These are phyloP conservation scores for Ormosia emarginata DNA, from an alignment of 306 rosid genomes.

Conservation along the genomic window DNA sequence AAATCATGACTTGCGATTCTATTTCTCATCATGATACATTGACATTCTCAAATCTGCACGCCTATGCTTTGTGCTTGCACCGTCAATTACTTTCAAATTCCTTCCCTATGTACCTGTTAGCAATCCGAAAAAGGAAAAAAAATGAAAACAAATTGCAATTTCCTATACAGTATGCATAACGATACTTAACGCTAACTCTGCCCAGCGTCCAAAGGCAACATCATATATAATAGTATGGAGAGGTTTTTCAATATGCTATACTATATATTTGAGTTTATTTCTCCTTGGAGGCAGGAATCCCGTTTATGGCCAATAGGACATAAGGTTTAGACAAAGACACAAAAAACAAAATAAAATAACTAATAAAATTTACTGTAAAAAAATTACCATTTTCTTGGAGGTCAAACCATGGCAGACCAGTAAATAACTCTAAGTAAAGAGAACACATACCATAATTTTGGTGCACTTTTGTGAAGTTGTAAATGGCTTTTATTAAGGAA, in stretches of 20 bases:
- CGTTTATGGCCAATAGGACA: background rate
- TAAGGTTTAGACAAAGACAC: background rate
- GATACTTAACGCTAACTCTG: background rate
- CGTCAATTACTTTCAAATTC: background rate
- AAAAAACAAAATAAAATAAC: background rate
- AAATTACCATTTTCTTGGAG: background rate
- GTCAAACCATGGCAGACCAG: slow-evolving; percentile 12
- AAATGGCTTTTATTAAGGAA: slow-evolving; percentile 68
- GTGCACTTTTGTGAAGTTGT: slow-evolving; percentile 56
- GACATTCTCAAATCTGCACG: slow-evolving; percentile 1
- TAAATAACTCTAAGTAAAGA: background rate
- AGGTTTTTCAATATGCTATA: background rate
- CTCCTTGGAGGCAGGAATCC: background rate
- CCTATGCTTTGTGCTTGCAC: slow-evolving; percentile 3
- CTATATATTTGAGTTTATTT: background rate
- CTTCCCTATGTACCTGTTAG: slow-evolving; percentile 36
- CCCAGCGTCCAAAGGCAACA: background rate
- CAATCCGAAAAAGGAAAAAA: background rate
- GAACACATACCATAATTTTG: slow-evolving; percentile 71
- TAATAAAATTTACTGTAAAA: background rate
- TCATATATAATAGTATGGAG: background rate
- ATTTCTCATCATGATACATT: slow-evolving; percentile 15
- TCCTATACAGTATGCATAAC: background rate
- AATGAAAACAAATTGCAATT: background rate
- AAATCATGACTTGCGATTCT: background rate